phyloP scores from a whole-genome alignment of 768 basidiomycete species.

The Auricularia cornea region DNA sequence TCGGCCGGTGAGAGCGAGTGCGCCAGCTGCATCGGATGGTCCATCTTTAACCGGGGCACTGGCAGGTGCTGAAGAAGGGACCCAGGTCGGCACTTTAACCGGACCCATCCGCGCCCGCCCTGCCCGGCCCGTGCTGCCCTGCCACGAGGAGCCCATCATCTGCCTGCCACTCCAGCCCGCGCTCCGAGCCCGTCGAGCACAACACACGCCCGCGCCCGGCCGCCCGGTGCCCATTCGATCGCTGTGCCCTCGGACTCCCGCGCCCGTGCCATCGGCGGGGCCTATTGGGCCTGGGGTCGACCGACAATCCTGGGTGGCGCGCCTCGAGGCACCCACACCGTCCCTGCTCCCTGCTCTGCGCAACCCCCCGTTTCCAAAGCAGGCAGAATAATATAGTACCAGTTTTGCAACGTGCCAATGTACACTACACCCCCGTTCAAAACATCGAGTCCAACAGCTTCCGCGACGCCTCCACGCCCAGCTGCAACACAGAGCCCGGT shows the following conservation, averaged over 20 bases:
- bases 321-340: too few relatives aligned
- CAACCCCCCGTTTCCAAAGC: neutral
- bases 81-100: neutral
- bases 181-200: too few relatives aligned
- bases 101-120: neutral
- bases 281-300: too few relatives aligned
- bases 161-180: too few relatives aligned
- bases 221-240: too few relatives aligned
- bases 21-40: neutral
- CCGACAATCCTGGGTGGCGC: too few relatives aligned
- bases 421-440: conserved; percentile 15
- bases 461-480: conserved; percentile 88
- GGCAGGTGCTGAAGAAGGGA: neutral
- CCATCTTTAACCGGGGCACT: neutral
- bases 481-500: conserved; percentile 33
- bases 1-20: neutral
- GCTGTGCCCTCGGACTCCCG: too few relatives aligned
- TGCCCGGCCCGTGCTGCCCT: neutral
- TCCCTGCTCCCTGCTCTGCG: too few relatives aligned
- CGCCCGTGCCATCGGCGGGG: too few relatives aligned
- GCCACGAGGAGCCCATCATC: too few relatives aligned
- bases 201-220: too few relatives aligned
- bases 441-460: conserved; percentile 70
- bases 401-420: neutral
- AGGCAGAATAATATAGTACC: neutral